Conservation (phyloP, 1,139 yeast genomes). For the Oligophagozyma castellii region DNA sequence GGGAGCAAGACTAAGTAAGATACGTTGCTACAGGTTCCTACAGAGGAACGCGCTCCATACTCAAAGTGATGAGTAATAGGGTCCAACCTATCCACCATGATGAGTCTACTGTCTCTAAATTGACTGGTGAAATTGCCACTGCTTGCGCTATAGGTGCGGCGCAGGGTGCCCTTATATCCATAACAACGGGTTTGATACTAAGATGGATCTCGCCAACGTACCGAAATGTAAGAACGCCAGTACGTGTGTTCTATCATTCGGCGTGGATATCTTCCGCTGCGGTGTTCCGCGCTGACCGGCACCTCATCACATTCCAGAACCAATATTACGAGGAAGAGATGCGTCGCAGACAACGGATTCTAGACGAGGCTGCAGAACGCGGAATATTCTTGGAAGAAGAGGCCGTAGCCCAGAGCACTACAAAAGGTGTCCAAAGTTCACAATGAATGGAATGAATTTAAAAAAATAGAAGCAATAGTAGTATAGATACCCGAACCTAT, state of each 20-base stretch:
- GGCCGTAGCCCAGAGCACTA: constrained; percentile 13
- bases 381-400: constrained; percentile 29
- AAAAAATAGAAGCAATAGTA: neutral
- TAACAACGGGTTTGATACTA: constrained; percentile 23
- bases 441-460: neutral
- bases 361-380: constrained; percentile 31
- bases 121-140: constrained; percentile 22
- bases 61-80: constrained; percentile 11
- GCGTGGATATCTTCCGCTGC: constrained; percentile 29
- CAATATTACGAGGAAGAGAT: constrained; percentile 23
- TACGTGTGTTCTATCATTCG: constrained; percentile 28
- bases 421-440: constrained; percentile 1
- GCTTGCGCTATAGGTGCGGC: constrained; percentile 28
- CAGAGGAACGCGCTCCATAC: neutral
- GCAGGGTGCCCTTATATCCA: constrained; percentile 27
- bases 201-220: constrained; percentile 24
- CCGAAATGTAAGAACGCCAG: constrained; percentile 26
- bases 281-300: constrained; percentile 29
- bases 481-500: too few species aligned
- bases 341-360: constrained; percentile 22
- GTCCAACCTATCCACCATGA: constrained; percentile 26
- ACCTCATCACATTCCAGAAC: constrained; percentile 24
- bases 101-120: constrained; percentile 23
- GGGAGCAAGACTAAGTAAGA: constrained; percentile 1
- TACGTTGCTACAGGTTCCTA: neutral